phyloP scores from a whole-genome alignment of 306 rosid genomes.

The Cicer chorassanicum region DNA sequence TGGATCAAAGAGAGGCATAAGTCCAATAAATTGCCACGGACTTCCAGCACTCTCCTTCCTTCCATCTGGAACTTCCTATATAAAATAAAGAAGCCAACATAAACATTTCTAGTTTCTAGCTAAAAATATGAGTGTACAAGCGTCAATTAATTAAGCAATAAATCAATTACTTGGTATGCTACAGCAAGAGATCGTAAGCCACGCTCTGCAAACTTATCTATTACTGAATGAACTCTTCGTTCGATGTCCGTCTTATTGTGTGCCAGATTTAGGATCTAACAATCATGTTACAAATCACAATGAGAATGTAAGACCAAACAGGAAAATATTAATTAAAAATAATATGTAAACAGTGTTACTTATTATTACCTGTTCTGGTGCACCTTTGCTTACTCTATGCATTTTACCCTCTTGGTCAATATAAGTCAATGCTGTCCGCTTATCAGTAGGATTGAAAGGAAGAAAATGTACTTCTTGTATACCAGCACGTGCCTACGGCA shows the following conservation, averaged over 20 bases:
- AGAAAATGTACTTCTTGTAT: slow-evolving; percentile 95
- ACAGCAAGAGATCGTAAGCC: slow-evolving; percentile 98
- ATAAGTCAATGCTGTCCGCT: slow-evolving; percentile 96
- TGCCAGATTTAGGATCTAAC: slow-evolving; percentile 84
- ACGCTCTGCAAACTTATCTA: slow-evolving; percentile 95
- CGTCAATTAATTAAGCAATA: slow-evolving; percentile 31
- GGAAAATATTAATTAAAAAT: neutral
- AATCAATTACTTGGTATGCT: slow-evolving; percentile 78
- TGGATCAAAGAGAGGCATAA: slow-evolving; percentile 96
- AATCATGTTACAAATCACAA: slow-evolving; percentile 42
- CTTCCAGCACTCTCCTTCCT: slow-evolving; percentile 88
- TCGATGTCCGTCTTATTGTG: slow-evolving; percentile 89
- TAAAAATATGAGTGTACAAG: slow-evolving; percentile 15
- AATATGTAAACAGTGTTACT: slow-evolving; percentile 1
- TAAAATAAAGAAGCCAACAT: slow-evolving; percentile 28
- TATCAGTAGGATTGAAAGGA: slow-evolving; percentile 97
- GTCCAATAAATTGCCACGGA: slow-evolving; percentile 96
- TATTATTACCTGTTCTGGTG: slow-evolving; percentile 88
- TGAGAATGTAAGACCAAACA: slow-evolving; percentile 37
- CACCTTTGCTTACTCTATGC: slow-evolving; percentile 99
- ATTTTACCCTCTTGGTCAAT: slow-evolving; percentile 78
- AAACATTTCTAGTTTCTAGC: slow-evolving; percentile 19
- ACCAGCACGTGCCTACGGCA: slow-evolving; percentile 84
- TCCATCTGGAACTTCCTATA: slow-evolving; percentile 97
- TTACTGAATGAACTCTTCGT: slow-evolving; percentile 88